phyloP scores from a whole-genome alignment of 352 stramenopile species.

The Phytopythium chamaehyphon region DNA sequence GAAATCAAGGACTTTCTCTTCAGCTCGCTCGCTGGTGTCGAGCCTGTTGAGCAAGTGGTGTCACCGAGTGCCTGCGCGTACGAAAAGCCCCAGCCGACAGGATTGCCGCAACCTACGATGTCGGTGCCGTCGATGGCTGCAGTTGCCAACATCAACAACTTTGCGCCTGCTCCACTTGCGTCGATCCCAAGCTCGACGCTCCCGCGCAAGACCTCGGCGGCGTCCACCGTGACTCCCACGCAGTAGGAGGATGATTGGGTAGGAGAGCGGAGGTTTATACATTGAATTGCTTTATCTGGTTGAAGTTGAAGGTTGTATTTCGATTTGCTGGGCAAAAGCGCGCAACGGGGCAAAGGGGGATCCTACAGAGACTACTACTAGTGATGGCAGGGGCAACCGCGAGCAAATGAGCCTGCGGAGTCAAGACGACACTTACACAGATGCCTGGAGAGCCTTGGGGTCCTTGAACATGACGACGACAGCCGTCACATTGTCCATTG shows the following conservation, averaged over 20 bases:
- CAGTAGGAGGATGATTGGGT: no score
- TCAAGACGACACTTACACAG: conserved; percentile 1
- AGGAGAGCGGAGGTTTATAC: no score
- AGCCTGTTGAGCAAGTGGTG: not conserved
- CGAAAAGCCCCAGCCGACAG: not conserved
- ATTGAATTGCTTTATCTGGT: no score
- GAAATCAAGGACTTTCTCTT: conserved; percentile 52
- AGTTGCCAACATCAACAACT: conserved; percentile 1
- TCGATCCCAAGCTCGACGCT: conserved; percentile 17
- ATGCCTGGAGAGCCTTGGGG: conserved; percentile 37
- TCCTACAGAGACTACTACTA: conserved; percentile 1
- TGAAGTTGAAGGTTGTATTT: no score
- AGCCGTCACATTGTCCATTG: conserved; percentile 83
- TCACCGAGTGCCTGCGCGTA: not conserved
- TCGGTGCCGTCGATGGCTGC: not conserved
- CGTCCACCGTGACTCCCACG: not conserved
- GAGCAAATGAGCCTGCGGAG: not conserved
- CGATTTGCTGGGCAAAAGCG: no score
- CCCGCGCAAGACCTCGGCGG: conserved; percentile 10
- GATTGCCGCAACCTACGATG: not conserved
- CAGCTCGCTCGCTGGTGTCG: conserved; percentile 4
- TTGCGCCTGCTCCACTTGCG: conserved; percentile 6
- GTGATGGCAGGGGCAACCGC: not conserved
- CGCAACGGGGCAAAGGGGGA: no score
- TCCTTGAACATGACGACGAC: conserved; percentile 85